Evolutionary conservation across 257 asterid species (phyloP), one percentile per base, ranked within the genome.

Genomic region (Coffea canephora): DNA sequence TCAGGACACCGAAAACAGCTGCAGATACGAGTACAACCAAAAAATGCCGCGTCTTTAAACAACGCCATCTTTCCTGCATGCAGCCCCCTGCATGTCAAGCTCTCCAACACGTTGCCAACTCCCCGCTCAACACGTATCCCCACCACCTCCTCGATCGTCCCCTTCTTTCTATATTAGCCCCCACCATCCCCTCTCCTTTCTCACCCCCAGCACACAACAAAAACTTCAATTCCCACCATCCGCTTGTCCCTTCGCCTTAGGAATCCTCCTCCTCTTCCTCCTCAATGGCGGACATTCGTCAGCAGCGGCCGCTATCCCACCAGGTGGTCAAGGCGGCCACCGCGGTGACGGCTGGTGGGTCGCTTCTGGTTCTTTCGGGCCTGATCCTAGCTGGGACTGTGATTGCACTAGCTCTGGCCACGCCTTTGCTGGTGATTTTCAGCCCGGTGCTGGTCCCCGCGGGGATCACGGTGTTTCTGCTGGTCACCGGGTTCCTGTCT

Each of bases 391-490:
- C 91, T 8, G 91, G 80, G 49, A 93, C 98, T 0, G 95, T 93
- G 11, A 76, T 93, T 0, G 94, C 87, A 1, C 97, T 93, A 43
- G 84, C 95, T 4, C 55, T 89, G 19, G 97, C 95, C 4, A 93
- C 96, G 0, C 98, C 98, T 0, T 83, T 92, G 79, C 88, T 93
- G 46, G 97, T 91, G 39, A 89, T 93, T 73, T 93, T 93, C 79
- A 93, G 97, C 87, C 97, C 98, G 18, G 95, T 93, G 4, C 89
- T 93, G 1, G 92, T 92, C 3, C 97, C 98, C 12, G 97, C 98
- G 4, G 82, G 79, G 34, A 54, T 88, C 2, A 83, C 95, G 0
- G 34, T 88, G 7, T 90, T 89, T 62, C 1, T 87, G 77, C 43
- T 93, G 46, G 66, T 67, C 3, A 59, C 91, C 0, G 98, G 98